Evolutionary conservation across 306 rosid genomes (phyloP).

Genomic region (Trifolium repens): DNA sequence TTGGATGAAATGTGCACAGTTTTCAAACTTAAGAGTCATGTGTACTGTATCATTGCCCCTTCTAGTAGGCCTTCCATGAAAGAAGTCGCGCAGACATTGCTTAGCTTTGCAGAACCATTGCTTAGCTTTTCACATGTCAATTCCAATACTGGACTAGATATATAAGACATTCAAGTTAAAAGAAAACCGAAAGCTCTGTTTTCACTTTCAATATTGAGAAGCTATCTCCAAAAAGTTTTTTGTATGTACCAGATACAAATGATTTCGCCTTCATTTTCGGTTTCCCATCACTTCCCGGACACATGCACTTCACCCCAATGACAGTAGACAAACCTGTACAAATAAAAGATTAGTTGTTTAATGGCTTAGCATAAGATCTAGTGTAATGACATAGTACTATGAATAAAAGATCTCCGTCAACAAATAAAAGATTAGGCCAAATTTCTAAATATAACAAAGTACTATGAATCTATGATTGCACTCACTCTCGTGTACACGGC

Average conservation of each 20-base stretch:
- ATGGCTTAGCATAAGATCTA: not conserved
- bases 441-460: conserved; percentile 25
- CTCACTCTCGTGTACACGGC: conserved; percentile 82
- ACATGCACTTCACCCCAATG: conserved; percentile 76
- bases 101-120: conserved; percentile 28
- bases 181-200: not conserved
- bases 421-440: conserved; percentile 19
- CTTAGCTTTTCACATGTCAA: not conserved
- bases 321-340: conserved; percentile 78
- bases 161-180: too few species aligned
- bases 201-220: conserved; percentile 46
- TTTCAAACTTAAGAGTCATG: conserved; percentile 46
- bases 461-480: not conserved
- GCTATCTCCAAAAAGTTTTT: not conserved
- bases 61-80: conserved; percentile 46
- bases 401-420: too few species aligned
- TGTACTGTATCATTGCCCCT: conserved; percentile 44
- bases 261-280: conserved; percentile 70
- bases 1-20: conserved; percentile 43
- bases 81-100: conserved; percentile 35
- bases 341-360: conserved; percentile 1
- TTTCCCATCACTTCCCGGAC: conserved; percentile 63
- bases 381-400: conserved; percentile 7
- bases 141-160: too few species aligned
- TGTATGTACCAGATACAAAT: conserved; percentile 59